Percentiles rank a stretch among this genome's conserved stretches.
Conservation (phyloP, 2,329 filamentous ascomycete genomes). For the Fusarium beomiforme region DNA sequence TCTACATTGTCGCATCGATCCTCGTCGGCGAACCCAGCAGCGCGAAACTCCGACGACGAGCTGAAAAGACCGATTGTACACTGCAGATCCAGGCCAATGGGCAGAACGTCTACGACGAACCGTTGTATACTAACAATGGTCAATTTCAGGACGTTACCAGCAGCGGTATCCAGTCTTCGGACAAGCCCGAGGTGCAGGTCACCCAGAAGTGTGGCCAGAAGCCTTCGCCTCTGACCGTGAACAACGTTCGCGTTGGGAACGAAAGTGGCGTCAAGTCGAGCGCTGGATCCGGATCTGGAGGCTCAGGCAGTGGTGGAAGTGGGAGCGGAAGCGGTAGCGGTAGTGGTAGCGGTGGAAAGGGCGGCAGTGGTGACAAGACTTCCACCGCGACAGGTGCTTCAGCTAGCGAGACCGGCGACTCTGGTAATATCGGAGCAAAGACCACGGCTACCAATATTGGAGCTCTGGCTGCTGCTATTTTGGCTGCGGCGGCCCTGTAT, state of each 20-base stretch:
- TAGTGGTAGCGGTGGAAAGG: background rate
- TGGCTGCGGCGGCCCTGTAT: slow-evolving; percentile 8
- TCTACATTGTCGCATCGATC: slow-evolving; percentile 29
- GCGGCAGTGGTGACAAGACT: slow-evolving; percentile 1
- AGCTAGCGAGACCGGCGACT: slow-evolving; percentile 8
- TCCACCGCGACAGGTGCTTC: slow-evolving; percentile 4
- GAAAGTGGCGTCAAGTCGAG: slow-evolving; percentile 24
- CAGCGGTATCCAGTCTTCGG: slow-evolving; percentile 21
- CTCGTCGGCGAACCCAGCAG: slow-evolving; percentile 24
- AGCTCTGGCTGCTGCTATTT: slow-evolving; percentile 15
- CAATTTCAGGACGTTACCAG: slow-evolving; percentile 27
- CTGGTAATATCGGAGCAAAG: slow-evolving; percentile 18
- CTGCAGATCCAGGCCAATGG: slow-evolving; percentile 19
- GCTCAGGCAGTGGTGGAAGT: slow-evolving; percentile 5
- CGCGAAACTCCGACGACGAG: slow-evolving; percentile 22
- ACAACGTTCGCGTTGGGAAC: slow-evolving; percentile 19
- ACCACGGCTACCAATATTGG: slow-evolving; percentile 8
- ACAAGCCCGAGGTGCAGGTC: slow-evolving; percentile 21
- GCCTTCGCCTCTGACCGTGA: slow-evolving; percentile 23
- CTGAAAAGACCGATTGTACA: slow-evolving; percentile 20
- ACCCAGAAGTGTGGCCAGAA: slow-evolving; percentile 25
- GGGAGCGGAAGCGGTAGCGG: background rate
- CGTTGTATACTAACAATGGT: slow-evolving; percentile 22
- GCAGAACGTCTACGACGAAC: slow-evolving; percentile 28
- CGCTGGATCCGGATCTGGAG: slow-evolving; percentile 11